Evolutionary conservation across 2,329 filamentous ascomycete species (phyloP), one percentile per base, ranked within the genome.

Genomic region (Pyrenochaeta sp.): DNA sequence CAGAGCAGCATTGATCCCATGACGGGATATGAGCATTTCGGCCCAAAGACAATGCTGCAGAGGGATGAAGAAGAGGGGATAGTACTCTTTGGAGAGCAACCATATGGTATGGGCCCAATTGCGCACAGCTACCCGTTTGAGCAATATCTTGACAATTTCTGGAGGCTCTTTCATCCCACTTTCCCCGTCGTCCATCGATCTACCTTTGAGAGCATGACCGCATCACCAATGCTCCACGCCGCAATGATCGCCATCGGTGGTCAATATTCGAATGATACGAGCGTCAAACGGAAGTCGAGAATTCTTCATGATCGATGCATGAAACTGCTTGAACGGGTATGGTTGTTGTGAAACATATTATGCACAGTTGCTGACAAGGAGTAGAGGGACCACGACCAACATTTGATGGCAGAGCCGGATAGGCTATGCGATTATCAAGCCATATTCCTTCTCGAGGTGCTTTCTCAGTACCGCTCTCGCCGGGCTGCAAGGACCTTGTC

Each of bases 181-280:
- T 75, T 72, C 61, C 73, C 75, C 43, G 44, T 77, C 44, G 48
- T 77, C 47, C 73, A 77, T 64, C 69, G 63, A 58, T 61, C 69
- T 58, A 69, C 72, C 35, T 72, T 72, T 64, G 51, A 61, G 38
- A 30, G 65, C 45, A 38, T 67, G 43, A 55, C 46, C 31, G 53
- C 61, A n/a, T 66, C 72, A n/a, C 74, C 74, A 9, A 65, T 78
- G 54, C 63, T 77, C n/a, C 65, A 60, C 28, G 72, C 74, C 17
- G 68, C 74, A n/a, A 73, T 77, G 60, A 58, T 76, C 28, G 71
- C 74, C 4, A 63, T 77, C 18, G 74, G 74, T 22, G 72, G 68
- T 4, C 71, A 76, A 32, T 71, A 72, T 30, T 66, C 68, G 31
- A 61, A 60, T 37, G 60, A 69, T 28, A 49, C 64, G 27, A 56